phyloP scores from a whole-genome alignment of 2,329 filamentous ascomycete genomes.

The Ophiocordyceps unilateralis region DNA sequence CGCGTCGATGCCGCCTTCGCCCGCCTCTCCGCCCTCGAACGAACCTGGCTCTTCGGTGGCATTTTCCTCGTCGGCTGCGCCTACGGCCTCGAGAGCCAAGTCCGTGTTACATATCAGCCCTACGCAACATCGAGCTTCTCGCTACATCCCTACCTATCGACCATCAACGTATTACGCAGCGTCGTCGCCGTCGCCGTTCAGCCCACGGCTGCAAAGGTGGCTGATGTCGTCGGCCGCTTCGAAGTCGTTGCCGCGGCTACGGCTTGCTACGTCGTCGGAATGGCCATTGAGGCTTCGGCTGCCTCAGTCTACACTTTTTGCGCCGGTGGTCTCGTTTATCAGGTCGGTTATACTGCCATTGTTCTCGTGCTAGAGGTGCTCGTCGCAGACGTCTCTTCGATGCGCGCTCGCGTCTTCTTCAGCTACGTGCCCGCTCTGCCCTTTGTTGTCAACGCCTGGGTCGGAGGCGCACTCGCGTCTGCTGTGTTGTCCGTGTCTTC shows the following conservation, averaged over 20 bases:
- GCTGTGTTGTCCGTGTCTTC: conserved; percentile 30
- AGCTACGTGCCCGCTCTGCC: conserved; percentile 43
- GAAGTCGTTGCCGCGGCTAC: conserved; percentile 38
- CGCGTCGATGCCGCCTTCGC: conserved; percentile 32
- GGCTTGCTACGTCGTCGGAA: conserved; percentile 35
- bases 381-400: conserved; percentile 41
- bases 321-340: conserved; percentile 37
- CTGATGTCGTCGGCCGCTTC: conserved; percentile 44
- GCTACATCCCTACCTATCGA: conserved; percentile 37
- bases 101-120: conserved; percentile 35
- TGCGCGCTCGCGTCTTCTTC: conserved; percentile 41
- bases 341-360: conserved; percentile 39
- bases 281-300: conserved; percentile 34
- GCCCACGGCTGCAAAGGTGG: conserved; percentile 42
- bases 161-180: conserved; percentile 38
- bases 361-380: conserved; percentile 43
- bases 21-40: conserved; percentile 26
- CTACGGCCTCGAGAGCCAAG: conserved; percentile 37
- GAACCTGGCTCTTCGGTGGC: conserved; percentile 33
- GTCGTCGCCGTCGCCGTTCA: conserved; percentile 42
- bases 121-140: conserved; percentile 33
- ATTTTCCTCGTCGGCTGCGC: conserved; percentile 44
- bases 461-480: conserved; percentile 37
- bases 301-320: conserved; percentile 30
- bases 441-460: conserved; percentile 46